phyloP scores from a whole-genome alignment of 1,284 basidiomycete genomes.

The Microbotryum silenes-acaulis region DNA sequence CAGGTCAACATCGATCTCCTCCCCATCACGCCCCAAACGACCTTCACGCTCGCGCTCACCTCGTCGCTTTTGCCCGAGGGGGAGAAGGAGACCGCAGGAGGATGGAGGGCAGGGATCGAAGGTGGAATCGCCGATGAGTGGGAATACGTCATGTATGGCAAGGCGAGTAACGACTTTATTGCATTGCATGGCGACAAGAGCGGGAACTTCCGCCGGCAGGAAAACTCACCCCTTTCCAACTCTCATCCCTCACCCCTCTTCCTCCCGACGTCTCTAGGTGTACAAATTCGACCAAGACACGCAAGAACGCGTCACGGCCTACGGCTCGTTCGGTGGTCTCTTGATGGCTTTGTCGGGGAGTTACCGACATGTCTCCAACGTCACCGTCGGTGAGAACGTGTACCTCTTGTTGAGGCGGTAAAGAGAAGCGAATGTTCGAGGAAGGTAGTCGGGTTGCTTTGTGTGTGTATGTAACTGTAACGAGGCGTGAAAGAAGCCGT shows the following conservation, averaged over 20 bases:
- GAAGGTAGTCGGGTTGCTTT: no score
- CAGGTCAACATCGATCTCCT: slow-evolving; percentile 79
- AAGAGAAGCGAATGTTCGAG: not conserved
- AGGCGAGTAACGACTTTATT: slow-evolving; percentile 51
- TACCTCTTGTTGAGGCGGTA: slow-evolving; percentile 81
- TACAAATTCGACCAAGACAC: slow-evolving; percentile 92
- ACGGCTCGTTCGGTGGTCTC: slow-evolving; percentile 92
- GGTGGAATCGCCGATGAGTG: slow-evolving; percentile 88
- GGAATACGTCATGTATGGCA: slow-evolving; percentile 99
- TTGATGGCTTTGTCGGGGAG: slow-evolving; percentile 90
- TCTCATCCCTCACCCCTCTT: not conserved
- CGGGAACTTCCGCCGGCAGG: not conserved
- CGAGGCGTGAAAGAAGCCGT: no score
- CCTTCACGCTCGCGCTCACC: slow-evolving; percentile 75
- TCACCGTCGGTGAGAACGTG: slow-evolving; percentile 87
- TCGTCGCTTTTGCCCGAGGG: slow-evolving; percentile 66
- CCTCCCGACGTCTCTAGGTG: slow-evolving; percentile 50
- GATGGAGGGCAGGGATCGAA: slow-evolving; percentile 79
- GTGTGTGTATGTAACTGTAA: no score
- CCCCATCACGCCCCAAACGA: slow-evolving; percentile 48
- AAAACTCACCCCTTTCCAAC: not conserved
- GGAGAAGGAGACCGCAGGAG: slow-evolving; percentile 71
- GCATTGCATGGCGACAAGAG: not conserved
- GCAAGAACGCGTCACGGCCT: slow-evolving; percentile 82
- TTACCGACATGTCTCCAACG: slow-evolving; percentile 82